A percentile compares a stretch with the other conserved stretches of the same genome.
Conservation (phyloP, 495 filamentous ascomycete genomes). For the Aspergillus steynii region DNA sequence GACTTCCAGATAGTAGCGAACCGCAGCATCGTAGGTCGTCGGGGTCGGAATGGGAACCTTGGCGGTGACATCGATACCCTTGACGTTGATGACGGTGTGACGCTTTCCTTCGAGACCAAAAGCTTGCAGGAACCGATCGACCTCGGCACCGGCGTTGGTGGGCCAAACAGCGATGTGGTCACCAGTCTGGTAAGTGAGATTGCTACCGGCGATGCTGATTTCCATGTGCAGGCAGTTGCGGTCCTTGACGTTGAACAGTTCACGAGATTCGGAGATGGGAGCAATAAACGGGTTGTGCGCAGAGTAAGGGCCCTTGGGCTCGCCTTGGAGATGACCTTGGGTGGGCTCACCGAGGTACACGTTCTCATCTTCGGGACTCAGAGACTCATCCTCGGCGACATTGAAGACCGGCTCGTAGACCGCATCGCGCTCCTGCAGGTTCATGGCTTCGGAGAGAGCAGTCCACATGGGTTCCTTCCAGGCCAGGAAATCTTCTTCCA, state of each 20-base stretch:
- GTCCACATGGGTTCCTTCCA: constrained; percentile 99
- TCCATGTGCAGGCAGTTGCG: constrained; percentile 98
- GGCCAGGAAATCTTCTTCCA: constrained; percentile 99
- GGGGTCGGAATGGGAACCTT: constrained; percentile 98
- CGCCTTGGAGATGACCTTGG: constrained; percentile 88
- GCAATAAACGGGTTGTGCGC: constrained; percentile 97
- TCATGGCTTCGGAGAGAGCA: constrained; percentile 76
- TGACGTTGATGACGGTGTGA: constrained; percentile 83
- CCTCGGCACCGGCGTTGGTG: constrained; percentile 90
- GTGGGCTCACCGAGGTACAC: constrained; percentile 98
- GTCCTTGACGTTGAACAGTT: constrained; percentile 89
- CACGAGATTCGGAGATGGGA: constrained; percentile 84
- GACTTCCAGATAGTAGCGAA: constrained; percentile 97
- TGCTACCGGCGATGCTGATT: constrained; percentile 81
- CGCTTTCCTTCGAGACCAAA: constrained; percentile 75
- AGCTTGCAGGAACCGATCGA: constrained; percentile 83
- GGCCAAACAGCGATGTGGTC: constrained; percentile 98
- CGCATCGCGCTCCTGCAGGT: constrained; percentile 90
- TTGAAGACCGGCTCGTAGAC: constrained; percentile 92
- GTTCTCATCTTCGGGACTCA: constrained; percentile 73
- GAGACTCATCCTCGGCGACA: constrained; percentile 73
- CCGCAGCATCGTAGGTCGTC: constrained; percentile 91
- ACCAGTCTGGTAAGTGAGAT: constrained; percentile 87
- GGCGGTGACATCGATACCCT: constrained; percentile 90
- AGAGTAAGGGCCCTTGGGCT: constrained; percentile 86